Base-by-base conservation (phyloP, 805 yeast species). In the Spathaspora passalidarum region DNA sequence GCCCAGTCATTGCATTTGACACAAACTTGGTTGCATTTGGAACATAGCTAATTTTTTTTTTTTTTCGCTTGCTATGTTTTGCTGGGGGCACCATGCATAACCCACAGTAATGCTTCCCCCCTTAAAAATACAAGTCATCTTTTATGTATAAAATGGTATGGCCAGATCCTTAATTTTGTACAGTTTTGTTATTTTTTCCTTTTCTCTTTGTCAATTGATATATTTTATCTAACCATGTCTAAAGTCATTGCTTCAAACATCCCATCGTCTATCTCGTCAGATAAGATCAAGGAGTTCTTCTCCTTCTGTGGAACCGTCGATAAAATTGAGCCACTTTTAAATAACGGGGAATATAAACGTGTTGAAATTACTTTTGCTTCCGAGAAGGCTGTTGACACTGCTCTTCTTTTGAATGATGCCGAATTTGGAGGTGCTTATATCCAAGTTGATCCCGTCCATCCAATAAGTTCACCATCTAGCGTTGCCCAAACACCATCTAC, bases 401-500 rank as follows among this genome's bases (percentile, higher is more conserved):
- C 95, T 0, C 61, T 84, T 11, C 68, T 86, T 44, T 69, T 86
- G 45, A 78, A 84, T 51, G 90, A 87, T 38, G 90, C 92, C 3
- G 88, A 84, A 60, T 73, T 87, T 39, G 87, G 80, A 35, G 83
- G 84, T 9, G 61, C 65, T 39, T 68, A 75, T 9, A 81, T 86
- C 38, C 60, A 65, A 26, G 84, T 85, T 53, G 67, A 49, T 51
- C 34, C 34, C 5, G 47, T 51, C 7, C 14, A 14, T 18, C 43
- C 47, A 8, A 48, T 41, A 29, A 29, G 44, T 17, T 50, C 56
- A 20, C 44, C 55, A 35, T 20, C 26, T 2, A 51, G 4, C 56
- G 44, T 37, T 20, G 22, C 44, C 23, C 36, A 10, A 17, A 38
- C 46, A 3, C 23, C 59, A 45, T 25, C 39, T 1, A 55, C 46